Evolutionary conservation across 441 rosid genomes (phyloP).

Genomic region (Mallotus repandus): DNA sequence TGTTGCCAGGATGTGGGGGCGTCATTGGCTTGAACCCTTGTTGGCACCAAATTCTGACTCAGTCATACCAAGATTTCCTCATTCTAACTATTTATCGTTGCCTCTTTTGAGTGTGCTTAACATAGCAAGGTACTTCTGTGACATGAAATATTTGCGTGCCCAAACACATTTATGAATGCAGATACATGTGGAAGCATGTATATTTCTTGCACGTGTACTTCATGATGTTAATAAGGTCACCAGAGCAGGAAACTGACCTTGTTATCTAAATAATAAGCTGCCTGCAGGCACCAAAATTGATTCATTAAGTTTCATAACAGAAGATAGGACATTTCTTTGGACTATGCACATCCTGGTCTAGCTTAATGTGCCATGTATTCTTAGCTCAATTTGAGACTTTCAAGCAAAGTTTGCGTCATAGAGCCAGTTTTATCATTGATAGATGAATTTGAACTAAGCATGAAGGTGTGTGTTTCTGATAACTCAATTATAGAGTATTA

Average conservation of each 20-base stretch:
- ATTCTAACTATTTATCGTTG: constrained; percentile 76
- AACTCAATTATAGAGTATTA: too few relatives aligned
- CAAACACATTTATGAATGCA: not conserved
- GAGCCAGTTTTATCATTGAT: too few relatives aligned
- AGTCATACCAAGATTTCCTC: constrained; percentile 66
- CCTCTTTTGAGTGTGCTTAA: constrained; percentile 85
- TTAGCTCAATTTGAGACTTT: too few relatives aligned
- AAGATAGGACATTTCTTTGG: too few relatives aligned
- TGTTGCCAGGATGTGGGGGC: constrained; percentile 98
- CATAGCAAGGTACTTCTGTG: constrained; percentile 72
- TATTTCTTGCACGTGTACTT: not conserved
- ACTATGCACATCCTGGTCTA: too few relatives aligned
- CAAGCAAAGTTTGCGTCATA: too few relatives aligned
- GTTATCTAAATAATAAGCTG: not conserved
- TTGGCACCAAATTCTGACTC: constrained; percentile 69
- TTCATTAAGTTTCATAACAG: not conserved
- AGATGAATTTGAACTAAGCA: too few relatives aligned
- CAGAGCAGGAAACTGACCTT: not conserved
- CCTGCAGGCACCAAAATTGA: not conserved
- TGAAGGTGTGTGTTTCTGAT: too few relatives aligned
- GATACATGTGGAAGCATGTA: not conserved
- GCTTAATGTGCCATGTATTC: too few relatives aligned
- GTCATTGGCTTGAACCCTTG: constrained; percentile 94
- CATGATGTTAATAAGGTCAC: not conserved
- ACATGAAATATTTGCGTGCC: not conserved